Percentiles rank a stretch among this genome's conserved stretches.
These are phyloP conservation scores for sorghum (Sorghum bicolor) DNA, from an alignment of 176 grass and related monocot genomes.

Conservation along the genomic window DNA sequence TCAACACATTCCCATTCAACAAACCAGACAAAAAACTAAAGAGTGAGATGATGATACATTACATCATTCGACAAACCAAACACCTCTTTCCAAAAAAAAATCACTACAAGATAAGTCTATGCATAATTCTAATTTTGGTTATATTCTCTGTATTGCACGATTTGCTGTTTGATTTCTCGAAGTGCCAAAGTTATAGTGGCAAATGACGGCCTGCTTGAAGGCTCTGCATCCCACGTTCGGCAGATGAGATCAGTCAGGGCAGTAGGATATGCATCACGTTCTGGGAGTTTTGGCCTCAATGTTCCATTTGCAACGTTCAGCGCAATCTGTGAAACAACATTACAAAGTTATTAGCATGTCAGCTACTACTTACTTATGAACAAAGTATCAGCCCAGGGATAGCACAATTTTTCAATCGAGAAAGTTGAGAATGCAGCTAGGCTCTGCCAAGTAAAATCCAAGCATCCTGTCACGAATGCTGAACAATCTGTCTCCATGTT, in stretches of 20 bases:
- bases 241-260: conserved; percentile 45
- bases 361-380: neutral
- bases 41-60: too few relatives aligned
- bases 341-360: neutral
- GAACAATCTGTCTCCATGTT: neutral
- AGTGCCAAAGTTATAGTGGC: conserved; percentile 29
- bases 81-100: too few relatives aligned
- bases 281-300: conserved; percentile 38
- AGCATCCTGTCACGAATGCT: neutral
- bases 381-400: neutral
- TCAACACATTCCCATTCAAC: too few relatives aligned
- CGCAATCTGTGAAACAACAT: conserved; percentile 41
- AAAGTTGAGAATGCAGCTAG: neutral
- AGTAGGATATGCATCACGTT: neutral
- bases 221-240: conserved; percentile 34
- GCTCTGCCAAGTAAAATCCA: neutral
- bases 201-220: conserved; percentile 48
- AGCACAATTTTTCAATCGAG: neutral
- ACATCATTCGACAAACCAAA: too few relatives aligned
- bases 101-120: neutral
- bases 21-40: too few relatives aligned
- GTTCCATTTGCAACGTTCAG: conserved; percentile 52
- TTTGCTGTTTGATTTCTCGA: conserved; percentile 6
- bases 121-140: neutral
- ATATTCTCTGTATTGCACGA: neutral